Evolutionary conservation across 2,329 filamentous ascomycete genomes (phyloP).

Genomic region (Penicillium sp.): DNA sequence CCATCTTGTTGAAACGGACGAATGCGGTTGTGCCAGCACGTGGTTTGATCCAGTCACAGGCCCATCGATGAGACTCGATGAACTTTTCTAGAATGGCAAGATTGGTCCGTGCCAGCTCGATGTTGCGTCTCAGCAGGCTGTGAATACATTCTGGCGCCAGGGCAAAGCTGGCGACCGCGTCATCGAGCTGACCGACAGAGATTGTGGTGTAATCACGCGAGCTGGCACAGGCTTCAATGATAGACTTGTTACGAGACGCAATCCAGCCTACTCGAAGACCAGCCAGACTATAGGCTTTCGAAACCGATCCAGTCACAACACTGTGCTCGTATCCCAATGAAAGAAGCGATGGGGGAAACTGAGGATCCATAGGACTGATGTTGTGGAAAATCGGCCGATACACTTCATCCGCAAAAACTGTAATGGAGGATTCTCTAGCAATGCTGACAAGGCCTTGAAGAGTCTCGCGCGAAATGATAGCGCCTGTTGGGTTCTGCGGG

Average conservation of each 20-base stretch:
- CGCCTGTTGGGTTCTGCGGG: constrained; percentile 64
- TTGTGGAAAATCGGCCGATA: constrained; percentile 78
- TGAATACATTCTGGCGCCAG: constrained; percentile 61
- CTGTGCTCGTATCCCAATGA: constrained; percentile 65
- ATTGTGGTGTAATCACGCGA: constrained; percentile 81
- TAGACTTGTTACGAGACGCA: constrained; percentile 55
- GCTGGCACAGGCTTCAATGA: constrained; percentile 59
- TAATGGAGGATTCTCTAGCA: constrained; percentile 57
- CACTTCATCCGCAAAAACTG: constrained; percentile 71
- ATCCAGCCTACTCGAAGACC: constrained; percentile 81
- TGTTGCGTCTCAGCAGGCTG: constrained; percentile 57
- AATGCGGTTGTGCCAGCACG: constrained; percentile 75
- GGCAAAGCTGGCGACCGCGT: constrained; percentile 70
- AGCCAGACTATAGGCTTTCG: constrained; percentile 77
- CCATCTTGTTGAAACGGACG: constrained; percentile 59
- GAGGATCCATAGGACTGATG: constrained; percentile 48
- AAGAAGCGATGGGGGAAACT: constrained; percentile 61
- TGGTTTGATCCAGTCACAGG: constrained; percentile 66
- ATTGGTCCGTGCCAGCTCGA: constrained; percentile 62
- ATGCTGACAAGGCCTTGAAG: constrained; percentile 59
- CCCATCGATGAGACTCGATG: constrained; percentile 56
- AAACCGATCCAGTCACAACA: constrained; percentile 73
- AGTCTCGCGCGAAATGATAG: constrained; percentile 56
- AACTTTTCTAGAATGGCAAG: constrained; percentile 61
- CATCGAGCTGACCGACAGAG: constrained; percentile 75